Base-by-base conservation (phyloP, 345 rosid genomes). In the Eutrema japonicum region DNA sequence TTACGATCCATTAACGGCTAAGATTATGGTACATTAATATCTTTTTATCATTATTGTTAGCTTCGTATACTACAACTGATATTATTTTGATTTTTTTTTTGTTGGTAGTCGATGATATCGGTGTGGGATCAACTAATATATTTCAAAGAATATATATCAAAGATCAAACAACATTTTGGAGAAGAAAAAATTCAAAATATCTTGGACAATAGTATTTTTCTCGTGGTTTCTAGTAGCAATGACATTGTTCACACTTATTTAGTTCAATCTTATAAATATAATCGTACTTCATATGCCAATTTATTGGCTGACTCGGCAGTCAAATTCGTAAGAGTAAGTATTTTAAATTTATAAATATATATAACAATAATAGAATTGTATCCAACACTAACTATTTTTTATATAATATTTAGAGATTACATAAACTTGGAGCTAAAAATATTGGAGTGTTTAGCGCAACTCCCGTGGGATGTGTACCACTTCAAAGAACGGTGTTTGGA, bases 1-100 rank as follows among this genome's bases (percentile, higher is more conserved):
- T 10, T 89, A 72, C 3, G 92, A 87, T 80, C 84, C 86, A 30
- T 41, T 83, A 40, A 89, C 92, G 10, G 45, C 88, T n/a, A 68
- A 69, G 7, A 33, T 79, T 4, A 68, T 30, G 83, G 94, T 85
- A 78, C 11, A 26, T 64, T 18, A n/a, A 22, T 18, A 10, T 41
- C 0, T 37, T 1, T 37, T 37, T 7, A 2, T 38, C 38, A 35
- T 35, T 35, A 35, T 5, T 7, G 1, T 12, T 35, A 56, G 16
- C 2, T 41, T 16, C 36, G 18, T 45, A 9, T 37, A 22, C 26
- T 38, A 13, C 27, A 27, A 22, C 8, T 11, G 27, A 47, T 70
- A 0, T 8, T 12, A 7, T 22, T 35, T 3, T 10, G 3, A 33
- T 22, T 49, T 11, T 77, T 41, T 85, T 29, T 45, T 85, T 16